These are phyloP conservation scores for Flaveria brownii DNA, from an alignment of 129 eudicot species.

Conservation along the genomic window DNA sequence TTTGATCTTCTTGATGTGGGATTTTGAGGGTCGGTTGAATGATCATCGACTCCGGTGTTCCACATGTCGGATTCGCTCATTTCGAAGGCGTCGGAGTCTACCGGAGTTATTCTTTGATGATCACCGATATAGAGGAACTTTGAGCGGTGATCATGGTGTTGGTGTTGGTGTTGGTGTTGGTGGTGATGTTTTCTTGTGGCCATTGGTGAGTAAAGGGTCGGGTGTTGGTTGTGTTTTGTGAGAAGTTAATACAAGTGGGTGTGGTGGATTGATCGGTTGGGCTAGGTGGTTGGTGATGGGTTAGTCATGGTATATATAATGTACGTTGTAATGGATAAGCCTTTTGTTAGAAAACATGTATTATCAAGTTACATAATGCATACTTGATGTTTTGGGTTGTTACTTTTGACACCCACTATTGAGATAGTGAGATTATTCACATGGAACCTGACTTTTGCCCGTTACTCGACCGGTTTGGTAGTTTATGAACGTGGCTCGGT, in stretches of 20 bases:
- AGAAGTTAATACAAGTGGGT: conserved; percentile 10
- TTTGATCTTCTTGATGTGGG: conserved; percentile 36
- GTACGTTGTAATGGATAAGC: conserved; percentile 58
- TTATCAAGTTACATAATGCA: neutral
- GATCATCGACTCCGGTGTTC: conserved; percentile 28
- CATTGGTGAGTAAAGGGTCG: conserved; percentile 5
- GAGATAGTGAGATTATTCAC: conserved; percentile 7
- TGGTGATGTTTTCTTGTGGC: conserved; percentile 36
- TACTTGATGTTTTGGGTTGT: conserved; percentile 10
- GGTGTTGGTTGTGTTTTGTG: conserved; percentile 1
- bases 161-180: conserved; percentile 27
- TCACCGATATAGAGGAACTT: conserved; percentile 46
- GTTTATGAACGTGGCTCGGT: no score
- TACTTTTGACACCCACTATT: neutral
- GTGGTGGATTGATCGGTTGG: conserved; percentile 38
- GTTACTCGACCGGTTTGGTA: no score
- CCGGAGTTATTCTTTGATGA: conserved; percentile 35
- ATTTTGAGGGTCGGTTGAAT: conserved; percentile 23
- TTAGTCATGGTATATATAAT: conserved; percentile 36
- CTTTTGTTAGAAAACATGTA: neutral
- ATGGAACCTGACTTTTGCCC: no score
- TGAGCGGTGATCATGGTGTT: conserved; percentile 38
- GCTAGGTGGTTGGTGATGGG: conserved; percentile 40
- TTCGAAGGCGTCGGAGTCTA: conserved; percentile 41
- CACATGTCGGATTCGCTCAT: conserved; percentile 69